Evolutionary conservation across 2,329 filamentous ascomycete genomes (phyloP).

Genomic region (Cryphonectria japonica): DNA sequence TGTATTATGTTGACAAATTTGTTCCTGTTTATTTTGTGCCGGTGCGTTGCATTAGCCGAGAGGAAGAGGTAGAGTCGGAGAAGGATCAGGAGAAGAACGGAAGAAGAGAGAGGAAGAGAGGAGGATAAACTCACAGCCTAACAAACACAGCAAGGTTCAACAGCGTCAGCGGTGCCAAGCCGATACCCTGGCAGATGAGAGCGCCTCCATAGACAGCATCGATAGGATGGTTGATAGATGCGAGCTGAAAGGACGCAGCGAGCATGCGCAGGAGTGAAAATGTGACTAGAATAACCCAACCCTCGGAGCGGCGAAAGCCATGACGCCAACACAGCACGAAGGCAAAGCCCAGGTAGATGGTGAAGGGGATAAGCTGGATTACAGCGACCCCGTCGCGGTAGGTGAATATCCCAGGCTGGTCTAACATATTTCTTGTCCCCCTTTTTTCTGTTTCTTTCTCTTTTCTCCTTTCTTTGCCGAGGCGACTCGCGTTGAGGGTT

Average conservation of each 20-base stretch:
- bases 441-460: background rate
- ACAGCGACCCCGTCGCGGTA: background rate
- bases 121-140: slow-evolving; percentile 35
- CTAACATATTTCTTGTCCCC: background rate
- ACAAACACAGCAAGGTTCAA: slow-evolving; percentile 36
- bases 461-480: background rate
- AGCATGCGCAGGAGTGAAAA: slow-evolving; percentile 35
- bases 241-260: slow-evolving; percentile 35
- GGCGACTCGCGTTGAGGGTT: background rate
- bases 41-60: no score
- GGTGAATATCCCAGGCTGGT: background rate
- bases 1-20: slow-evolving; percentile 31
- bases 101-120: background rate
- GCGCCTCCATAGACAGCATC: slow-evolving; percentile 31
- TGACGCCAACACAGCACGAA: slow-evolving; percentile 36
- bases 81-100: background rate
- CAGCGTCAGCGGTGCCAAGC: slow-evolving; percentile 36
- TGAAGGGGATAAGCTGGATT: slow-evolving; percentile 28
- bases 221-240: slow-evolving; percentile 33
- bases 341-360: slow-evolving; percentile 34
- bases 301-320: slow-evolving; percentile 37
- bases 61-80: background rate
- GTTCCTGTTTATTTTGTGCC: slow-evolving; percentile 23
- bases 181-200: slow-evolving; percentile 37
- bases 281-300: slow-evolving; percentile 33